phyloP scores from a whole-genome alignment of 208 protist species.

The Trypanosoma vivax region DNA sequence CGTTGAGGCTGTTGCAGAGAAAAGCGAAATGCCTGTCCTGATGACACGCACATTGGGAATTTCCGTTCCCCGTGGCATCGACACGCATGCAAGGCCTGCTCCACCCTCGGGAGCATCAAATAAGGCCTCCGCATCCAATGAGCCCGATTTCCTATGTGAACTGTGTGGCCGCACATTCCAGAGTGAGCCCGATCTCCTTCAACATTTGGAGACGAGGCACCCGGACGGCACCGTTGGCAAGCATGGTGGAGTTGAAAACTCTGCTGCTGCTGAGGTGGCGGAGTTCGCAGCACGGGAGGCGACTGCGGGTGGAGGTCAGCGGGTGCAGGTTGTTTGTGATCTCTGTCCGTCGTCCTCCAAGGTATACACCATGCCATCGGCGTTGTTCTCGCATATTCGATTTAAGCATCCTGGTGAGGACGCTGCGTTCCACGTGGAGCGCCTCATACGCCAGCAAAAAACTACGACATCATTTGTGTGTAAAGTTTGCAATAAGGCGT shows the following conservation, averaged over 20 bases:
- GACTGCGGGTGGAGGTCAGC: slow-evolving; percentile 5
- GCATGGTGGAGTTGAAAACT: background rate
- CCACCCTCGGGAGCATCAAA: background rate
- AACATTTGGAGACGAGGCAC: slow-evolving; percentile 68
- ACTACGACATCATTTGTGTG: slow-evolving; percentile 32
- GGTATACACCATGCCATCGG: slow-evolving; percentile 69
- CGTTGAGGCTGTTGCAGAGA: slow-evolving; percentile 26
- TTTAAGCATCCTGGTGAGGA: slow-evolving; percentile 78
- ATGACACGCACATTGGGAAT: slow-evolving; percentile 12
- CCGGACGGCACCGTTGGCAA: slow-evolving; percentile 14
- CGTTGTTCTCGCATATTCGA: slow-evolving; percentile 78
- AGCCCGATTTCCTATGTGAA: slow-evolving; percentile 73
- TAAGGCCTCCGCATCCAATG: slow-evolving; percentile 22
- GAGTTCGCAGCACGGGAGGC: slow-evolving; percentile 25
- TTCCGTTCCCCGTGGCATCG: slow-evolving; percentile 22
- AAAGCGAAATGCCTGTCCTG: background rate
- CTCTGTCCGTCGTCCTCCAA: slow-evolving; percentile 33
- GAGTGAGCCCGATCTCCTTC: slow-evolving; percentile 57
- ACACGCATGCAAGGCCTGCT: background rate
- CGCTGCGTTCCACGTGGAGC: slow-evolving; percentile 63
- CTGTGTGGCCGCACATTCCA: slow-evolving; percentile 53
- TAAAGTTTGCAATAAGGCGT: slow-evolving; percentile 36
- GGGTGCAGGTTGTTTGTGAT: slow-evolving; percentile 54
- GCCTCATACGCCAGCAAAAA: slow-evolving; percentile 39
- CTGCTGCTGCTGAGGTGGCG: slow-evolving; percentile 25